These are phyloP conservation scores for Gossypium anomalum DNA, from an alignment of 345 rosid species.

Conservation along the genomic window DNA sequence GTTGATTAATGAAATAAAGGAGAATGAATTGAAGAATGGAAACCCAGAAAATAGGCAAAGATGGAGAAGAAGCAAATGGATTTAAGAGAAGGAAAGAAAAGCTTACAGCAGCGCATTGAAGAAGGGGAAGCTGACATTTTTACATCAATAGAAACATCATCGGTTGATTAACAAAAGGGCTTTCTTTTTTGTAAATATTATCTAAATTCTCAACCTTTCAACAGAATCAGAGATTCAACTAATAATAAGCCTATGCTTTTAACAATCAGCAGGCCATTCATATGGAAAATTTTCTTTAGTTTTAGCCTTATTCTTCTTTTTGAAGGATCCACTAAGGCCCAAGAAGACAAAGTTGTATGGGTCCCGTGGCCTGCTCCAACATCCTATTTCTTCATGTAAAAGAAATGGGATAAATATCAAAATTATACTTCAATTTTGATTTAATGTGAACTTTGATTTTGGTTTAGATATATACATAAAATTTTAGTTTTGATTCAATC, in stretches of 20 bases:
- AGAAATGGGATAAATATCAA: too few species aligned
- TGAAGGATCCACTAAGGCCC: not conserved
- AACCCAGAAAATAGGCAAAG: not conserved
- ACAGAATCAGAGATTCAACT: not conserved
- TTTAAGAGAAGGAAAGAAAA: not conserved
- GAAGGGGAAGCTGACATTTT: slow-evolving; percentile 8
- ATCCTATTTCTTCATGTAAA: too few species aligned
- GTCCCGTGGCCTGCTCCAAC: not conserved
- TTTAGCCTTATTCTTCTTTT: not conserved
- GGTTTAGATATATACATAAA: too few species aligned
- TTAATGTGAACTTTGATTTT: fast-evolving
- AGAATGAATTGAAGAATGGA: not conserved
- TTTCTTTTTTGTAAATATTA: not conserved
- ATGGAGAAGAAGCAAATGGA: not conserved
- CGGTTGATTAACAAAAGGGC: not conserved
- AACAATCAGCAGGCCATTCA: not conserved
- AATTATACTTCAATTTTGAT: too few species aligned
- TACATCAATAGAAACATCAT: not conserved
- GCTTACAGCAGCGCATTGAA: slow-evolving; percentile 13
- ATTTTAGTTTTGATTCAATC: too few species aligned
- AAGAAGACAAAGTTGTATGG: not conserved
- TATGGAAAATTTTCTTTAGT: not conserved
- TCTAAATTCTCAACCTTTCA: not conserved
- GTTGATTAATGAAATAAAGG: not conserved
- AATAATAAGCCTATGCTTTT: not conserved